Percentiles rank a stretch among this genome's conserved stretches.
Conservation (phyloP, 768 basidiomycete species). For the Xerocomellus amylosporus region DNA sequence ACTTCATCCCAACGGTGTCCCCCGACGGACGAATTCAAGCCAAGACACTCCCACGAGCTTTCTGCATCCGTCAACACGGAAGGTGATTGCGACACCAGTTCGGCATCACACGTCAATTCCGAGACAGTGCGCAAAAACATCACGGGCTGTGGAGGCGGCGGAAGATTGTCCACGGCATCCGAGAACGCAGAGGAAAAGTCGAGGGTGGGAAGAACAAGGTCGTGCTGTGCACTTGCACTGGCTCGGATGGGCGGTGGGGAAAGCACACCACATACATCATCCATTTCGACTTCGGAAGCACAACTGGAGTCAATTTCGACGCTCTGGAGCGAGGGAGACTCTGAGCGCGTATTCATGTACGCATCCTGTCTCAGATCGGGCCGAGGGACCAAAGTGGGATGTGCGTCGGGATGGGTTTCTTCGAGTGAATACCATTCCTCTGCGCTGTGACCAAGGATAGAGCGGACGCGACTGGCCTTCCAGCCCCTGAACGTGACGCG, state of each 20-base stretch:
- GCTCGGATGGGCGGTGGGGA: constrained; percentile 13
- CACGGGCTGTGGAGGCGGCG: constrained; percentile 13
- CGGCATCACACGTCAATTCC: constrained; percentile 17
- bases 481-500: constrained; percentile 74
- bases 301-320: constrained; percentile 6
- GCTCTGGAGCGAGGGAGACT: constrained; percentile 2
- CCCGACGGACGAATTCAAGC: constrained; percentile 16
- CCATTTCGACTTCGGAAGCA: constrained; percentile 6
- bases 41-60: constrained; percentile 21
- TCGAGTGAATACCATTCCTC: constrained; percentile 75
- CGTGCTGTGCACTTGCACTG: constrained; percentile 55
- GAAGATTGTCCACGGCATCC: constrained; percentile 1
- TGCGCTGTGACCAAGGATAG: constrained; percentile 67
- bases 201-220: constrained; percentile 74
- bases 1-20: not conserved
- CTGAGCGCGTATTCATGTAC: not conserved
- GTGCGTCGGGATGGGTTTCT: constrained; percentile 39
- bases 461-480: constrained; percentile 60
- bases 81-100: not conserved
- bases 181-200: constrained; percentile 60
- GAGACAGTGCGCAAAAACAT: constrained; percentile 24
- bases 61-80: not conserved
- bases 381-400: not conserved
- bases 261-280: constrained; percentile 3
- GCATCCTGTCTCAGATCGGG: constrained; percentile 3